These are phyloP conservation scores for Podila clonocystis DNA, from an alignment of 192 early-diverging fungal genomes.

Conservation along the genomic window DNA sequence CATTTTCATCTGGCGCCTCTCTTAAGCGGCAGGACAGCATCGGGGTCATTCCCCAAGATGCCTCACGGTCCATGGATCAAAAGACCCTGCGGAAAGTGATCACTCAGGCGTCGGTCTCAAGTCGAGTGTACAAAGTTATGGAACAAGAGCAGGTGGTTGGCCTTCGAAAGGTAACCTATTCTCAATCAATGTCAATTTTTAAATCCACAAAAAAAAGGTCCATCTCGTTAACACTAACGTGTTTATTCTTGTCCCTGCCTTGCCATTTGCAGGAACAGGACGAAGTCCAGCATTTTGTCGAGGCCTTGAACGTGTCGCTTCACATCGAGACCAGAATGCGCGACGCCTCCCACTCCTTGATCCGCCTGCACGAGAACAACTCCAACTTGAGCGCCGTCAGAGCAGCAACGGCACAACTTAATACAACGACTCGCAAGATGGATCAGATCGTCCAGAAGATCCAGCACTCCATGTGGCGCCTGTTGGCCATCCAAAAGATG, in stretches of 20 bases:
- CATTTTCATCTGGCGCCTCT: background rate
- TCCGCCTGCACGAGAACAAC: slow-evolving; percentile 25
- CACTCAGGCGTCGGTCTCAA: slow-evolving; percentile 10
- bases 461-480: slow-evolving; percentile 31
- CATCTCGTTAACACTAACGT: background rate
- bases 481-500: slow-evolving; percentile 17
- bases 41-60: slow-evolving; percentile 43
- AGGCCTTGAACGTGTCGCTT: slow-evolving; percentile 27
- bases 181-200: too few relatives aligned
- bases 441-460: slow-evolving; percentile 24
- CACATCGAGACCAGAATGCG: slow-evolving; percentile 41
- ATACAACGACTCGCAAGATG: slow-evolving; percentile 23
- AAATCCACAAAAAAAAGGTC: background rate
- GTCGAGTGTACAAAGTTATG: slow-evolving; percentile 45
- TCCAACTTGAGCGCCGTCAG: slow-evolving; percentile 19
- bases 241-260: background rate
- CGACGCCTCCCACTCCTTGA: slow-evolving; percentile 35
- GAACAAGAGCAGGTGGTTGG: slow-evolving; percentile 19
- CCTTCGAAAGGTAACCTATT: slow-evolving; percentile 29
- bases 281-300: slow-evolving; percentile 27
- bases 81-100: slow-evolving; percentile 16
- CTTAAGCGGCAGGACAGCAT: background rate
- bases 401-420: slow-evolving; percentile 15
- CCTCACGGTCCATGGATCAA: slow-evolving; percentile 23
- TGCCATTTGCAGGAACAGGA: slow-evolving; percentile 25